phyloP scores from a whole-genome alignment of 345 rosid genomes.

The Syzygium aqueum region DNA sequence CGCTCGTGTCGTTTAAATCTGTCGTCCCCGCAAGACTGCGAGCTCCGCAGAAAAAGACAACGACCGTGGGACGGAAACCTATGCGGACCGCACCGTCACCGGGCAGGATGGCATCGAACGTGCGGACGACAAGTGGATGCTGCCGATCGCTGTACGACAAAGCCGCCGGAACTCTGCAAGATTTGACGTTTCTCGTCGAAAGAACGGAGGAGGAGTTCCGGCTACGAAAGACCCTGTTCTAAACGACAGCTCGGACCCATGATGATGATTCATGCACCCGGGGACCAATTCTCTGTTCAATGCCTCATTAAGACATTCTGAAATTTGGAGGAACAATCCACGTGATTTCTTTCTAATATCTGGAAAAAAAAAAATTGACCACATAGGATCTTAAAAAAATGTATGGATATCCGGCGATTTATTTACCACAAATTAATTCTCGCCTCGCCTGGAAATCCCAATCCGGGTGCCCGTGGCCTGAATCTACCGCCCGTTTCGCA shows the following conservation, averaged over 20 bases:
- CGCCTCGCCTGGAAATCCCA: accelerated
- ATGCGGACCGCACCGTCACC: neutral
- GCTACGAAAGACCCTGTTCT: neutral
- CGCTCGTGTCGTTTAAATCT: neutral
- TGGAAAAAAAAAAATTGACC: too few relatives aligned
- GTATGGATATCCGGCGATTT: accelerated
- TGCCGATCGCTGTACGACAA: neutral
- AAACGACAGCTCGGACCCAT: neutral
- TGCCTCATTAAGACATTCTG: too few relatives aligned
- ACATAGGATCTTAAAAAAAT: neutral
- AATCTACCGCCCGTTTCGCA: neutral
- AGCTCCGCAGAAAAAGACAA: neutral
- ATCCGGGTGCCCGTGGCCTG: neutral
- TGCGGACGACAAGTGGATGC: neutral
- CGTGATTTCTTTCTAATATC: neutral
- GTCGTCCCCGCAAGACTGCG: neutral
- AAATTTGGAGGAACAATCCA: too few relatives aligned
- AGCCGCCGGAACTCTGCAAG: neutral
- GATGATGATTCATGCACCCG: neutral
- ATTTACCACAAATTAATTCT: neutral
- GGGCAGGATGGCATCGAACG: neutral
- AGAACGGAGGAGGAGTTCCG: neutral
- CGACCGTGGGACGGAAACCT: neutral
- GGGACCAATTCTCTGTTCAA: neutral
- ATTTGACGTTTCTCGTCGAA: neutral